Evolutionary conservation across 306 rosid genomes (phyloP), one percentile per base, ranked within the genome.

Genomic region (Prunus kanzakura): DNA sequence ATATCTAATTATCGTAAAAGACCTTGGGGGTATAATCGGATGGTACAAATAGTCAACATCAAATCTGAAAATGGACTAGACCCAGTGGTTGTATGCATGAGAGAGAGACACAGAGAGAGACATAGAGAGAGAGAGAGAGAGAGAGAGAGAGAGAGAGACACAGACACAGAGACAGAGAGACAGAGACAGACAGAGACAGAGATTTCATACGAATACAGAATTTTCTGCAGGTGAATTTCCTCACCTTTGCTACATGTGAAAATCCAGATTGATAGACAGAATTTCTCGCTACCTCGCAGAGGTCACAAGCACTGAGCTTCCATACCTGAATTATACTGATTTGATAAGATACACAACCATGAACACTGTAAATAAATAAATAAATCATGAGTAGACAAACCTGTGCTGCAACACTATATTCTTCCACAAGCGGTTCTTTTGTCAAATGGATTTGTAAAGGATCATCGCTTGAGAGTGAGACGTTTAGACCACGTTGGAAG

Each of bases 181-280:
- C 1, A 25, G 27, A 25, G 27, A 25, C 1, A 25, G 1, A 25
- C 1, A 25, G 27, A 25, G 27, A 25, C 8, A 6, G 9, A 38
- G 6, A 18, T 32, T 35, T 55, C 15, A 22, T 7, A 3, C 7
- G 2, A 71, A 57, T 8, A 12, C 15, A 19, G 6, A 54, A 71
- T 12, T 32, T 20, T 56, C 35, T 25, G 11, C 6, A 0, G 32
- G 15, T 62, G 61, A 66, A 29, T 73, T 29, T 69, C 69, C 63
- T 79, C 84, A 93, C 98, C 98, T 93, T 93, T 11, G 88, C 87
- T 51, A 38, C 81, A 80, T 86, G 95, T 55, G 98, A 84, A 82
- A 93, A 93, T 76, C 98, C 98, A 73, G 98, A 93, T 70, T 93
- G 98, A 77, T 93, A 91, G 43, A 93, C 98, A 65, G 96, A 91